Evolutionary conservation across 257 asterid genomes (phyloP), one percentile per base, ranked within the genome.

Genomic region (Ehretia macrophylla): DNA sequence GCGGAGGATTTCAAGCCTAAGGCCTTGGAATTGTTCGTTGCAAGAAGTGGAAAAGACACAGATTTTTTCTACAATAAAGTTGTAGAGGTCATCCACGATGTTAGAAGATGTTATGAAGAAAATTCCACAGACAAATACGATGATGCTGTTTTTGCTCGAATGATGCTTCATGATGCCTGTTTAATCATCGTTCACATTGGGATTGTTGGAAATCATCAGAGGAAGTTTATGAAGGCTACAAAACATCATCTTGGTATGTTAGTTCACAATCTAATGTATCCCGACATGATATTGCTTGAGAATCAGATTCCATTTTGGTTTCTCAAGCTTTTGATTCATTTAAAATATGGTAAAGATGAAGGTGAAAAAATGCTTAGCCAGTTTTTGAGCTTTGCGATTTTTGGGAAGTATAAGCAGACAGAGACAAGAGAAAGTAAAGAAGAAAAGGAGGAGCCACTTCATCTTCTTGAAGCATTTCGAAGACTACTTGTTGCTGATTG

Each of bases 251-350:
- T 76, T 14, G 76, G 76, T 9, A 0, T 0, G 12, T 32, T 46
- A 0, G 17, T 10, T 11, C 3, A 1, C 0, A 0, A 10, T 0
- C 14, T 38, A 16, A 16, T 59, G 40, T 19, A 0, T 6, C 55
- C 57, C 4, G 80, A 78, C 21, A 0, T 70, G 32, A 18, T 13
- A 1, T n/a, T 67, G 35, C 67, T 78, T 4, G 80, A 74, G 56
- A 78, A 78, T 54, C 78, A 77, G 44, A 65, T 70, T 22, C 70
- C 77, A 0, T 51, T 66, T 1, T 32, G 23, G 44, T 10, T 72
- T n/a, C 45, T 77, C 39, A 57, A 14, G 37, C 44, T 50, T 5
- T 21, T 63, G 21, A 21, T 46, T 47, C 0, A 8, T 0, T 14
- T 14, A 4, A 55, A 1, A 37, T 42, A 38, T 37, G 16, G 27